phyloP scores from a whole-genome alignment of 2,329 filamentous ascomycete species.

The Teratosphaeria nubilosa region DNA sequence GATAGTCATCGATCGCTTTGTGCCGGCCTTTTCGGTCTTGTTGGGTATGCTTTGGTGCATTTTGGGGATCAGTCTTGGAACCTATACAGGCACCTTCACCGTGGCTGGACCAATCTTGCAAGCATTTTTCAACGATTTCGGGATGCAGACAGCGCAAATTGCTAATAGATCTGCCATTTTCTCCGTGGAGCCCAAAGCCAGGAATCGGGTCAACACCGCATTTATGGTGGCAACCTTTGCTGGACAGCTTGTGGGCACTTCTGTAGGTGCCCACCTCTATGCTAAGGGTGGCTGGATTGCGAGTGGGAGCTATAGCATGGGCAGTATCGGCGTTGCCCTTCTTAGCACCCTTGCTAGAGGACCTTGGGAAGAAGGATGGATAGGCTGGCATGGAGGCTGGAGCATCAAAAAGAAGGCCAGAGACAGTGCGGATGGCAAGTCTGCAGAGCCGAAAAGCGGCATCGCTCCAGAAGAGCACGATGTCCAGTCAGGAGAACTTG shows the following conservation, averaged over 20 bases:
- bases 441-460: slow-evolving; percentile 10
- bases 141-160: slow-evolving; percentile 62
- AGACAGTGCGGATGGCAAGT: slow-evolving; percentile 32
- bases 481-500: slow-evolving; percentile 12
- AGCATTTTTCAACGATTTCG: slow-evolving; percentile 60
- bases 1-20: slow-evolving; percentile 58
- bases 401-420: slow-evolving; percentile 35
- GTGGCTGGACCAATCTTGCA: slow-evolving; percentile 65
- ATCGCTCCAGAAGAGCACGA: slow-evolving; percentile 14
- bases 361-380: slow-evolving; percentile 48
- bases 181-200: slow-evolving; percentile 56
- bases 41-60: slow-evolving; percentile 51
- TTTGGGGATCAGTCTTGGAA: slow-evolving; percentile 55
- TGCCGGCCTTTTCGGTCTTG: slow-evolving; percentile 58
- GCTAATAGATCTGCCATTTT: slow-evolving; percentile 65
- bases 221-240: slow-evolving; percentile 71
- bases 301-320: slow-evolving; percentile 48
- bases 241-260: slow-evolving; percentile 61
- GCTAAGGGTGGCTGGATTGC: slow-evolving; percentile 46
- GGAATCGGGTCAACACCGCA: slow-evolving; percentile 69
- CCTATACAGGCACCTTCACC: slow-evolving; percentile 54
- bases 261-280: slow-evolving; percentile 45
- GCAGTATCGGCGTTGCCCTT: slow-evolving; percentile 41
- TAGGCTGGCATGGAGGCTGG: slow-evolving; percentile 52
- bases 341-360: slow-evolving; percentile 35